Evolutionary conservation across 1,284 basidiomycete species (phyloP), one percentile per base, ranked within the genome.

Genomic region (Stereum hirsutum): DNA sequence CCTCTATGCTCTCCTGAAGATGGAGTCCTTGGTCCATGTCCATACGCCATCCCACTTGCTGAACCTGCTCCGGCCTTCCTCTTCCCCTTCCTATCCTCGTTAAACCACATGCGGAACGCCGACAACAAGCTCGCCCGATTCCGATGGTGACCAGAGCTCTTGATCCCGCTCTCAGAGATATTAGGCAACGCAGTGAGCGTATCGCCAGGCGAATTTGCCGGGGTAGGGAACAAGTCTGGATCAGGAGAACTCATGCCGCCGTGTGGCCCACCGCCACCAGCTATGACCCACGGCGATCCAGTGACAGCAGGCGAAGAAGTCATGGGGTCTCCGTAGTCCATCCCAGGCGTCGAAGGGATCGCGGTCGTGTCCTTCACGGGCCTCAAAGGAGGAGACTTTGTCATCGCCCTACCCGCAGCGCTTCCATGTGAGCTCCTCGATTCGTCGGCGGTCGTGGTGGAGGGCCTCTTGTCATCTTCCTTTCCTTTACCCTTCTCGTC

Each of bases 31-130:
- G 47, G 42, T 12, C 35, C 44, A 27, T 46, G 49, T 7, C 24
- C 41, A 48, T 25, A 54, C 30, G 38, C 45, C 15, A 12, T 54
- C 43, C 12, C 48, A 39, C 3, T 55, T 41, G 24, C 52, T 45
- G 40, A 58, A 51, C 30, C 52, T 44, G 32, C 46, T 27, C 43
- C 42, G 42, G 46, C 55, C 54, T 57, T 71, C 52, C 49, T 64
- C 60, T 89, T 89, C 5, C 83, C 81, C 54, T 85, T 89, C 52
- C 70, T 68, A 50, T 89, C 86, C 49, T 88, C 85, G 46, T 84
- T 74, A 60, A 89, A 87, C 86, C 86, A 89, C 46, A 79, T 67
- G 33, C 82, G 69, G 58, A 89, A 85, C 7, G 85, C 71, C 3
- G 78, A 75, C 27, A 89, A 57, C 32, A 89, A 54, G 53, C 81